These are phyloP conservation scores for Athelia psychrophila DNA, from an alignment of 1,284 basidiomycete species.

Conservation along the genomic window DNA sequence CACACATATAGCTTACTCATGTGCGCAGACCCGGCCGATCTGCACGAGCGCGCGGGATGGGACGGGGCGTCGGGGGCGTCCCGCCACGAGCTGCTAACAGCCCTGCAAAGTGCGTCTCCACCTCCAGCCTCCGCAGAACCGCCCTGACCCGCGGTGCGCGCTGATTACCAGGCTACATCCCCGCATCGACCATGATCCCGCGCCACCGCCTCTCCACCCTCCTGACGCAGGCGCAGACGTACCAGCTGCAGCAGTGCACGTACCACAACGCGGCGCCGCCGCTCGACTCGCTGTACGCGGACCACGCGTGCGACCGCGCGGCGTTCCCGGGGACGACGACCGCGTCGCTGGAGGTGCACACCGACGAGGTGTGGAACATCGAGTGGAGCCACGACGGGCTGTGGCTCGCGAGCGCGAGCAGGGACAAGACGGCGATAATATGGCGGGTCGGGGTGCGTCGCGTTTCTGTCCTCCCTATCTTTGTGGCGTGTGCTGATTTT, in stretches of 20 bases:
- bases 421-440: conserved; percentile 85
- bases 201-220: conserved; percentile 83
- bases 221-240: conserved; percentile 81
- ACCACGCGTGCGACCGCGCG: conserved; percentile 80
- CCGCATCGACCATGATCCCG: conserved; percentile 90
- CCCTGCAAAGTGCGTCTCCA: conserved; percentile 73
- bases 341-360: conserved; percentile 81
- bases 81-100: conserved; percentile 70
- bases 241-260: conserved; percentile 77
- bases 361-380: conserved; percentile 94
- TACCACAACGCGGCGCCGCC: conserved; percentile 65
- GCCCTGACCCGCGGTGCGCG: neutral
- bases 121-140: conserved; percentile 1
- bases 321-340: conserved; percentile 86
- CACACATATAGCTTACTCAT: conserved; percentile 70
- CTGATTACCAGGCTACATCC: conserved; percentile 88
- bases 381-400: conserved; percentile 92
- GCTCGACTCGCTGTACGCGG: conserved; percentile 81
- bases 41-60: conserved; percentile 83
- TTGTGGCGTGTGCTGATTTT: neutral
- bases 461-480: conserved; percentile 6
- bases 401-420: conserved; percentile 85
- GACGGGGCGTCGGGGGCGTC: conserved; percentile 85
- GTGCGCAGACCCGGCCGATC: conserved; percentile 83
- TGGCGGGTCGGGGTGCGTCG: conserved; percentile 82